Conservation (phyloP, 495 filamentous ascomycete genomes). For the Clavariopsis aquatica region DNA sequence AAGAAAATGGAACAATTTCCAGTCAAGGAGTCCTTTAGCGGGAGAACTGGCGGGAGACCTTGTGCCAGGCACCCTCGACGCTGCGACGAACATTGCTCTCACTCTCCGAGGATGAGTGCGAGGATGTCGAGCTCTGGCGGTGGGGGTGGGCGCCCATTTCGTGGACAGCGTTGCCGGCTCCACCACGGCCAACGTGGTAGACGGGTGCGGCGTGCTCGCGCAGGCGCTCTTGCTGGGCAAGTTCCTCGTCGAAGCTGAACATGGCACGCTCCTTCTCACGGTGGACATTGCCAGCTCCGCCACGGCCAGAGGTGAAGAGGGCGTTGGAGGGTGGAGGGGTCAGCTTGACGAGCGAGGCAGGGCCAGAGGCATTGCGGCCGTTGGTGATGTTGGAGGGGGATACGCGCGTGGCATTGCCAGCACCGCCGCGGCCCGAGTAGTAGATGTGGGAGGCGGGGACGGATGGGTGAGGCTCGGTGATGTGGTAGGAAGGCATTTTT, state of each 20-base stretch:
- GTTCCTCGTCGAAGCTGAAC: slow-evolving; percentile 92
- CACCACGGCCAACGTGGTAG: slow-evolving; percentile 85
- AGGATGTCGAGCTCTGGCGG: slow-evolving; percentile 23
- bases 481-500: slow-evolving; percentile 55
- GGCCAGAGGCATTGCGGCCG: slow-evolving; percentile 55
- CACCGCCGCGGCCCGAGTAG: slow-evolving; percentile 83
- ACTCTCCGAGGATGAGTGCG: slow-evolving; percentile 11
- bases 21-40: no score
- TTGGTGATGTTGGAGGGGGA: slow-evolving; percentile 64
- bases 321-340: slow-evolving; percentile 47
- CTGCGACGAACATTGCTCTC: slow-evolving; percentile 23
- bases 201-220: slow-evolving; percentile 61
- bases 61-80: slow-evolving; percentile 40
- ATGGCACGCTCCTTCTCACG: slow-evolving; percentile 67
- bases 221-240: slow-evolving; percentile 65
- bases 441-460: slow-evolving; percentile 60
- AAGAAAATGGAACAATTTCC: not conserved
- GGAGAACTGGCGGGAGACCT: slow-evolving; percentile 29
- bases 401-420: slow-evolving; percentile 75
- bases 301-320: slow-evolving; percentile 76
- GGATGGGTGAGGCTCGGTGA: slow-evolving; percentile 81
- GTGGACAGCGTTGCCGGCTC: slow-evolving; percentile 75
- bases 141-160: slow-evolving; percentile 32
- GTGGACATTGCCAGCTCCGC: slow-evolving; percentile 88
- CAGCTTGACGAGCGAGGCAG: slow-evolving; percentile 51